Evolutionary conservation across 148 eudicot species (phyloP).

Genomic region (Pharnaceum exiguum): DNA sequence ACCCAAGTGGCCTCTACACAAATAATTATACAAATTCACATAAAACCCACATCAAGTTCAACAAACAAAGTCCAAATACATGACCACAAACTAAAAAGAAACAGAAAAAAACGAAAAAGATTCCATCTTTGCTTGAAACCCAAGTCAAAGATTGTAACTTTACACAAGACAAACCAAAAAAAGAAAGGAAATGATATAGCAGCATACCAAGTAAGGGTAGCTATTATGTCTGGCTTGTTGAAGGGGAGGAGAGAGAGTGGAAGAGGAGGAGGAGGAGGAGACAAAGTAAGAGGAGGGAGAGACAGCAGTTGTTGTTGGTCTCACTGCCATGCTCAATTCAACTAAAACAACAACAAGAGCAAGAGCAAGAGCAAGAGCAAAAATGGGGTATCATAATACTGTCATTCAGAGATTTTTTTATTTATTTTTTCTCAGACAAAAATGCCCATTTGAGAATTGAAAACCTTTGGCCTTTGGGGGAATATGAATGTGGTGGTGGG

Average conservation of each 20-base stretch:
- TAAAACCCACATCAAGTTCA: slow-evolving; percentile 9
- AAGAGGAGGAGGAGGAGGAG: slow-evolving; percentile 19
- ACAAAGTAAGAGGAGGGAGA: slow-evolving; percentile 24
- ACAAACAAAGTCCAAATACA: not conserved
- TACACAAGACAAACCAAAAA: no score
- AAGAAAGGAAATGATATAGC: no score
- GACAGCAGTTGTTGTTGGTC: slow-evolving; percentile 11
- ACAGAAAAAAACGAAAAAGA: not conserved
- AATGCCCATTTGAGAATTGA: no score
- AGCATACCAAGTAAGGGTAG: no score
- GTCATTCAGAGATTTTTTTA: no score
- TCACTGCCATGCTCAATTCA: slow-evolving; percentile 22
- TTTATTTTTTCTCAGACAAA: no score
- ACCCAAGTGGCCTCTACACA: no score
- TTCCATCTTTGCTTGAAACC: not conserved
- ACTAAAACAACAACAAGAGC: not conserved
- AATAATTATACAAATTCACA: not conserved
- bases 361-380: not conserved
- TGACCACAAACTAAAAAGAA: not conserved
- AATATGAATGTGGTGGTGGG: no score
- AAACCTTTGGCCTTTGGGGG: no score
- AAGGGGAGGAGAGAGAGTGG: slow-evolving; percentile 20
- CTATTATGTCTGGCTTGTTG: slow-evolving; percentile 15
- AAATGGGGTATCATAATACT: no score
- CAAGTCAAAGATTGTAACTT: not conserved